Percentiles rank a stretch among this genome's conserved stretches.
These are phyloP conservation scores for Firmiana major DNA, from an alignment of 345 rosid species.

Conservation along the genomic window DNA sequence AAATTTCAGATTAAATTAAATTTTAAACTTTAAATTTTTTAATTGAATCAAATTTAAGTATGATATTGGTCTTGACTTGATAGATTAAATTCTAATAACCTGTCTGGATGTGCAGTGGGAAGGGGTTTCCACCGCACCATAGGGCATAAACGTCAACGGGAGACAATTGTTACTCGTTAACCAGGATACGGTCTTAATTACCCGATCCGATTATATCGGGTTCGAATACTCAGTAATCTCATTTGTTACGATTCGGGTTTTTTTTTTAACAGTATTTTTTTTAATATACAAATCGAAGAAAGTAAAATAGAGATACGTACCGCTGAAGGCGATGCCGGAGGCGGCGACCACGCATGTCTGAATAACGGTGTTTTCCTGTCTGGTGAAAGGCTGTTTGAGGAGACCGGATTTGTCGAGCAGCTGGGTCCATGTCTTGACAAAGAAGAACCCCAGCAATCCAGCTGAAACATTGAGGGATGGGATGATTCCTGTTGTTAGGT, in stretches of 20 bases:
- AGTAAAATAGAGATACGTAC: conserved; percentile 20
- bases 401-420: conserved; percentile 37
- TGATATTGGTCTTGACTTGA: too few relatives aligned
- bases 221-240: too few relatives aligned
- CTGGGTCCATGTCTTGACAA: conserved; percentile 69
- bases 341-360: conserved; percentile 89
- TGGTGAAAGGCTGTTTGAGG: conserved; percentile 56
- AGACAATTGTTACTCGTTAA: too few relatives aligned
- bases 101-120: too few relatives aligned
- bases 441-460: conserved; percentile 66
- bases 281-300: not conserved
- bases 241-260: not conserved
- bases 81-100: too few relatives aligned
- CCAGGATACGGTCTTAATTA: not conserved
- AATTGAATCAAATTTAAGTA: too few relatives aligned
- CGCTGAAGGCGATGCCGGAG: conserved; percentile 83
- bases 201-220: not conserved
- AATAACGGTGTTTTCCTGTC: conserved; percentile 79
- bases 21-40: too few relatives aligned
- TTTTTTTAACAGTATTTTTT: not conserved
- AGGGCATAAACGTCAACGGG: too few relatives aligned
- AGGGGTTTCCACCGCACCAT: too few relatives aligned
- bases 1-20: too few relatives aligned
- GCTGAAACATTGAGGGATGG: conserved; percentile 86
- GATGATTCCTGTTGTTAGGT: conserved; percentile 68